Base-by-base conservation (phyloP, 176 grass and related monocot species). In the Musa troglodytarum region DNA sequence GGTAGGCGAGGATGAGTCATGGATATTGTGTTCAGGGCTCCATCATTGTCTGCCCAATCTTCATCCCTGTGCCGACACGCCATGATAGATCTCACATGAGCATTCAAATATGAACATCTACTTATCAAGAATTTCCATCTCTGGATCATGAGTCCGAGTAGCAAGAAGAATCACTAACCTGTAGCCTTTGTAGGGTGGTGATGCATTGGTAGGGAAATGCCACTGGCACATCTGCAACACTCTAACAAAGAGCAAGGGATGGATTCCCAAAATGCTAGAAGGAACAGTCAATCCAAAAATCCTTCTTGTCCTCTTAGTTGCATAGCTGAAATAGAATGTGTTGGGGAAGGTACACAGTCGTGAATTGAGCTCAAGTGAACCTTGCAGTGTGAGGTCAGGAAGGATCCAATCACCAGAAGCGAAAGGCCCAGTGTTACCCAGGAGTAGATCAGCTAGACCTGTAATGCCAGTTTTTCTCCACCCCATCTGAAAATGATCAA, bases 311-410 rank as follows among this genome's bases (percentile, higher is more conserved):
- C 83, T 88, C 82, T 94, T 98, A 51, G 95, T 98, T 23, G 95
- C 95, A 78, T 98, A 98, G 84, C 95, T 98, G 81, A 89, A 98
- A 80, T 98, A 98, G 91, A 89, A 94, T 51, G 95, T 98, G 71
- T 83, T 89, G 50, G 90, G 90, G 78, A 98, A 98, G 49, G 88
- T 98, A 43, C 54, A 81, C 43, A 98, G 74, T 17, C 19, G 75
- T 21, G 85, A 83, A 73, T 98, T 98, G 26, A 89, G 65, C 66
- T 82, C 89, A 68, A 98, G 72, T 29, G 90, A 83, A 52, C 90
- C 95, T 85, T 91, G 95, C 17, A 98, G 80, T 77, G 95, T 98
- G 65, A 98, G 86, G 53, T 98, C 95, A 80, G 95, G 90, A 13
- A 98, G 79, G 83, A 98, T 98, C 95, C 95, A 98, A 77, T 98